phyloP scores from a whole-genome alignment of 441 rosid genomes.

The Brassica balearica region DNA sequence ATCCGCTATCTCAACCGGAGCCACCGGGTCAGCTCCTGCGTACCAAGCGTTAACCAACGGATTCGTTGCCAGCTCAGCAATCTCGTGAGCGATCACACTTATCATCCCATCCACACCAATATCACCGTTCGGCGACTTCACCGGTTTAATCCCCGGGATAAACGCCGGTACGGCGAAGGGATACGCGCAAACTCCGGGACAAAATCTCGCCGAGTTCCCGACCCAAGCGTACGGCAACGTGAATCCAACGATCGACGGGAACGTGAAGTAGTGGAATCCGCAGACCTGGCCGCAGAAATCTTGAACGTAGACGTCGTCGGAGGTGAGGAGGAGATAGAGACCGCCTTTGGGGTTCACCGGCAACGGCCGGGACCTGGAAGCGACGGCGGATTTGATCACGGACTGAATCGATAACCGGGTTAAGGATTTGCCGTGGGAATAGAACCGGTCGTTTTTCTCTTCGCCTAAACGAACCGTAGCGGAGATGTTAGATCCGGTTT shows the following conservation, averaged over 20 bases:
- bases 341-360: constrained; percentile 81
- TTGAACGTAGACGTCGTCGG: constrained; percentile 88
- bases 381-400: constrained; percentile 80
- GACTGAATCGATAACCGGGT: constrained; percentile 88
- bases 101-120: constrained; percentile 94
- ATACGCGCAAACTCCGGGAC: constrained; percentile 91
- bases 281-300: constrained; percentile 95
- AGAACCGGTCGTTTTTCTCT: constrained; percentile 86
- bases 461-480: constrained; percentile 65
- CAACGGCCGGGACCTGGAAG: constrained; percentile 65
- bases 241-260: constrained; percentile 90
- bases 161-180: constrained; percentile 81
- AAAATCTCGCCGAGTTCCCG: constrained; percentile 81
- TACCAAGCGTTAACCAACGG: constrained; percentile 98
- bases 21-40: constrained; percentile 88
- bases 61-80: constrained; percentile 92
- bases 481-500: constrained; percentile 81
- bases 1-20: constrained; percentile 94
- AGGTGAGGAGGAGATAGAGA: constrained; percentile 75
- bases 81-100: constrained; percentile 92
- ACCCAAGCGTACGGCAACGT: constrained; percentile 99
- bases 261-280: constrained; percentile 96
- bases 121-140: constrained; percentile 86
- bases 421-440: constrained; percentile 85
- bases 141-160: constrained; percentile 70